Base-by-base conservation (phyloP, 768 basidiomycete genomes). In the Filobasidium floriforme region DNA sequence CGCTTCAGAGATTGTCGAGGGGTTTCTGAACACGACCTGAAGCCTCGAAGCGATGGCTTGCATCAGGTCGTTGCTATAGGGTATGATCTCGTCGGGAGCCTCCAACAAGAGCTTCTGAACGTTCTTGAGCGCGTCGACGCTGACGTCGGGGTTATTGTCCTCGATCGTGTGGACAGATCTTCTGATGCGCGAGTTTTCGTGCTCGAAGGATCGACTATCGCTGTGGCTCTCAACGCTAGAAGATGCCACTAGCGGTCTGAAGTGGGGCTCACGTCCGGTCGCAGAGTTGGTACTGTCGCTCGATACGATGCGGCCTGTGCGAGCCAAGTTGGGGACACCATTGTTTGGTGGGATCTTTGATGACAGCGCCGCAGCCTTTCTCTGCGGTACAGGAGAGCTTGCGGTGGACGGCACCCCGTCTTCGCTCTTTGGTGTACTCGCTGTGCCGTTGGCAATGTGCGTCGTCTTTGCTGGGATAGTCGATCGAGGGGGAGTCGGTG, bases 51-150 rank as follows among this genome's bases (percentile, higher is more conserved):
- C 89, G 72, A 99, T 87, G 0, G 90, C 91, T 75, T 93, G 90
- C 40, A 94, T 85, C 52, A 99, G 80, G 15, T 89, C 88, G 77
- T 92, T 72, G 52, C 77, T 74, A 86, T 12, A 88, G 85, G 74
- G 89, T 85, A 74, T 88, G 86, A 55, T 90, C 84, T 55, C 89
- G 80, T 91, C 89, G 11, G 90, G 86, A 12, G 86, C 84, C 14
- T 87, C 81, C 65, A 88, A 84, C 26, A 99, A 82, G 68, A 90
- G 88, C 75, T 87, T 88, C 76, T 98, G 92, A 61, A 97, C 85
- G 74, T 85, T 88, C 81, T 99, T 99, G 72, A 99, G 81, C 0
- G 92, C 90, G 67, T 98, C 92, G 29, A 97, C 92, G 72, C 90
- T 91, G 29, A 87, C 84, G 15, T 28, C 26, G 5, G 54, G 54